Conservation (phyloP, 2,329 filamentous ascomycete species). For the Didymella arachidicola region DNA sequence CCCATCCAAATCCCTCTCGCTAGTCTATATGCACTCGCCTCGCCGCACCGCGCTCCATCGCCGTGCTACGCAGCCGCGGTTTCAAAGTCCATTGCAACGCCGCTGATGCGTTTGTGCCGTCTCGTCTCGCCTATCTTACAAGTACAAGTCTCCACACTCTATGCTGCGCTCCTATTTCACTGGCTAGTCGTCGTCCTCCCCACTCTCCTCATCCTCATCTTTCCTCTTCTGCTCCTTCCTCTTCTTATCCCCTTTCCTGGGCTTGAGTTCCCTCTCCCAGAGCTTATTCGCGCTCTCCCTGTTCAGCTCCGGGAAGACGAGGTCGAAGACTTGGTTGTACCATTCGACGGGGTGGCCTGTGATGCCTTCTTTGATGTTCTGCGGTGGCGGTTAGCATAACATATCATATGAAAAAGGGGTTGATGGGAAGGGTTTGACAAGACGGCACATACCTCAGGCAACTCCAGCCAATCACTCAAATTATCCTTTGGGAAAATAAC, state of each 20-base stretch:
- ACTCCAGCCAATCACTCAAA: constrained; percentile 94
- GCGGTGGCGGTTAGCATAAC: constrained; percentile 30
- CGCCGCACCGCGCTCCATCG: too few relatives aligned
- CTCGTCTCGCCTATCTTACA: too few relatives aligned
- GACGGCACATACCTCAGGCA: constrained; percentile 79
- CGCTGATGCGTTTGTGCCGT: too few relatives aligned
- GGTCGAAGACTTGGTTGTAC: constrained; percentile 92
- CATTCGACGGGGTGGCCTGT: constrained; percentile 89
- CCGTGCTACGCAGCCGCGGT: too few relatives aligned
- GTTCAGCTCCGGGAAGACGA: constrained; percentile 87
- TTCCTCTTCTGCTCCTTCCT: constrained; percentile 43
- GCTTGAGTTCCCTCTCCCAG: constrained; percentile 70
- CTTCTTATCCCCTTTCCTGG: constrained; percentile 48
- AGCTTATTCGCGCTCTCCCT: constrained; percentile 72
- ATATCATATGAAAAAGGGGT: too few relatives aligned
- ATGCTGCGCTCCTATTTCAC: too few relatives aligned
- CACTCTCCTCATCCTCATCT: constrained; percentile 58
- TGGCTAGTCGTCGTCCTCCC: too few relatives aligned
- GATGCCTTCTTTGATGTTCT: constrained; percentile 99
- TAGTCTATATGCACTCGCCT: too few relatives aligned
- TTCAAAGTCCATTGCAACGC: too few relatives aligned
- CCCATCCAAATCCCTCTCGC: too few relatives aligned
- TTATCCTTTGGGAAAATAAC: constrained; percentile 97
- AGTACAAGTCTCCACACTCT: too few relatives aligned
- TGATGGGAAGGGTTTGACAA: too few relatives aligned